Evolutionary conservation across 1,139 yeast genomes (phyloP).

Genomic region (Lodderomyces metapsilosis): DNA sequence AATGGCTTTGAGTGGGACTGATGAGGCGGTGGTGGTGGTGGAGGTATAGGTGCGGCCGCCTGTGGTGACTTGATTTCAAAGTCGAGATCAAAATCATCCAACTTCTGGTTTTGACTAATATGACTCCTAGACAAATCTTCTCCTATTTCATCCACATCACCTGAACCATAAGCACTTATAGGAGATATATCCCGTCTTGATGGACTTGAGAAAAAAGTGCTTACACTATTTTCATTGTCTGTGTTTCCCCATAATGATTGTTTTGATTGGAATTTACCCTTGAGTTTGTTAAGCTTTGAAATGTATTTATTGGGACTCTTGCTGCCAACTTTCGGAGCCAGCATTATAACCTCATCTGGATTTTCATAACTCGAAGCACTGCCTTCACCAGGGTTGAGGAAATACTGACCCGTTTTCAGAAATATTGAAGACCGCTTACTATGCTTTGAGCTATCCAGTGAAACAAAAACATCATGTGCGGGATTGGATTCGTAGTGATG

Average conservation of each 20-base stretch:
- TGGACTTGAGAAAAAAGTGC: slow-evolving; percentile 2
- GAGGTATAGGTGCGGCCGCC: background rate
- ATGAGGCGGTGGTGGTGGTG: slow-evolving; percentile 5
- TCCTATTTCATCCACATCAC: slow-evolving; percentile 22
- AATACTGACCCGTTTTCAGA: slow-evolving; percentile 15
- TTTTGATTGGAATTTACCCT: slow-evolving; percentile 32
- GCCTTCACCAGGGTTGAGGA: slow-evolving; percentile 1
- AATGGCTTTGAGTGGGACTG: slow-evolving; percentile 16
- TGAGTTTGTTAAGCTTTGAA: slow-evolving; percentile 31
- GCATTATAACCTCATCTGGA: slow-evolving; percentile 4
- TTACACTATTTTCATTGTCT: slow-evolving; percentile 7
- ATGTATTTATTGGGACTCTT: slow-evolving; percentile 24
- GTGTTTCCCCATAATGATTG: slow-evolving; percentile 31
- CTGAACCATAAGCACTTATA: slow-evolving; percentile 12
- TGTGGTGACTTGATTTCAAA: background rate
- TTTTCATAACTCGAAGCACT: slow-evolving; percentile 4
- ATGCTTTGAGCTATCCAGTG: slow-evolving; percentile 16
- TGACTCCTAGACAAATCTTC: slow-evolving; percentile 16
- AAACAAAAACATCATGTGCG: slow-evolving; percentile 29
- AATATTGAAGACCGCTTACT: slow-evolving; percentile 15
- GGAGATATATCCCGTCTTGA: slow-evolving; percentile 13
- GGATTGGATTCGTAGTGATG: slow-evolving; percentile 13
- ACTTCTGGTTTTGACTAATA: background rate
- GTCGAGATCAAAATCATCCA: slow-evolving; percentile 1
- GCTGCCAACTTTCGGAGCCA: slow-evolving; percentile 4